A percentile compares a stretch with the other conserved stretches of the same genome.
phyloP scores from a whole-genome alignment of 202 grass and related monocot genomes.

The Brachypodium distachyon region DNA sequence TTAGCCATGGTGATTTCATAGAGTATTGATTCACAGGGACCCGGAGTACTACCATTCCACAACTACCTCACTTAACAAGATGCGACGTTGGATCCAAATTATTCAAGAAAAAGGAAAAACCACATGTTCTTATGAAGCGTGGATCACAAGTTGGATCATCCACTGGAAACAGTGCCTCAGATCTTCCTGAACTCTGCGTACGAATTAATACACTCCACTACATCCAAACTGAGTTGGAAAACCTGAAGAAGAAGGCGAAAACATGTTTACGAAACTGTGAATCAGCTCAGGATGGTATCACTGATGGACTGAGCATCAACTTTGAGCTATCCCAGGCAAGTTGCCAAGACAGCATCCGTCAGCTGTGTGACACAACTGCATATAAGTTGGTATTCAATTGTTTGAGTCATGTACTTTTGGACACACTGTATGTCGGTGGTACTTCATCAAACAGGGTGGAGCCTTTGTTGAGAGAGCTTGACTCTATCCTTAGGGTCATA shows the following conservation, averaged over 20 bases:
- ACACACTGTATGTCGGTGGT: slow-evolving; percentile 55
- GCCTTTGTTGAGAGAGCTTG: slow-evolving; percentile 70
- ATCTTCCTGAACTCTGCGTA: slow-evolving; percentile 65
- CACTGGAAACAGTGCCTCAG: slow-evolving; percentile 29
- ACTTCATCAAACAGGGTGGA: slow-evolving; percentile 59
- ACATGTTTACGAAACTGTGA: slow-evolving; percentile 38
- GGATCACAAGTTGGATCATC: slow-evolving; percentile 69
- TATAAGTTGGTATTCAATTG: slow-evolving; percentile 79
- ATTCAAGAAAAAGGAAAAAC: slow-evolving; percentile 75
- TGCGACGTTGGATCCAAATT: slow-evolving; percentile 78
- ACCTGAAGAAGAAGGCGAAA: slow-evolving; percentile 55
- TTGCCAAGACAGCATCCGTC: slow-evolving; percentile 61
- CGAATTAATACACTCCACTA: slow-evolving; percentile 67
- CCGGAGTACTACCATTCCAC: slow-evolving; percentile 41
- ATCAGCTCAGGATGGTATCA: slow-evolving; percentile 34
- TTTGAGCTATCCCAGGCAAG: slow-evolving; percentile 49
- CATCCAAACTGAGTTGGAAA: slow-evolving; percentile 57
- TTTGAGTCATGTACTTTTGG: slow-evolving; percentile 63
- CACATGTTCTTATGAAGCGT: slow-evolving; percentile 39
- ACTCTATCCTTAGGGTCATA: slow-evolving; percentile 52
- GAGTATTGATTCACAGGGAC: slow-evolving; percentile 43
- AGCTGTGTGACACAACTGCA: slow-evolving; percentile 63
- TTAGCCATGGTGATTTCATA: neutral
- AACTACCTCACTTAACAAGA: slow-evolving; percentile 68
- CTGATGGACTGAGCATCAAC: slow-evolving; percentile 41